Conservation (phyloP, 2,329 filamentous ascomycete species). For the Torrubiella hemipterigena region DNA sequence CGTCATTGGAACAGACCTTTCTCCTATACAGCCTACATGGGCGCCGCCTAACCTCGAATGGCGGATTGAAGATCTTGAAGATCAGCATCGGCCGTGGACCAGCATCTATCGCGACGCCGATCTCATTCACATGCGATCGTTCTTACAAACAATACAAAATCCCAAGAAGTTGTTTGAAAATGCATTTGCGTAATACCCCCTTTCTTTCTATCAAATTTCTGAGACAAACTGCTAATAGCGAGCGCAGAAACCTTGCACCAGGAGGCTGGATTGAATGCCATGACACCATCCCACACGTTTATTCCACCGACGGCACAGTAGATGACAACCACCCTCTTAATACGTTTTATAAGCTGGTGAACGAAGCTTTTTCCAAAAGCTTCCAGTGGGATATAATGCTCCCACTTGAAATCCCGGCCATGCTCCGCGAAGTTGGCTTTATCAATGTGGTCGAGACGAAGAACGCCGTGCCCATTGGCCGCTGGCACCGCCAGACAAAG, state of each 20-base stretch:
- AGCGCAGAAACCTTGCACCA: constrained; percentile 18
- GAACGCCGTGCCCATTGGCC: constrained; percentile 20
- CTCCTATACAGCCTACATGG: constrained; percentile 29
- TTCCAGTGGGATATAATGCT: constrained; percentile 24
- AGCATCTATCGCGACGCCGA: constrained; percentile 29
- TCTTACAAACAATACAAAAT: constrained; percentile 37
- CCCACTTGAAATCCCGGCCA: constrained; percentile 13
- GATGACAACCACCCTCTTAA: constrained; percentile 18
- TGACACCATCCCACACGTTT: constrained; percentile 19
- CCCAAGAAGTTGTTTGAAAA: constrained; percentile 36
- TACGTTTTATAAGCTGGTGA: constrained; percentile 18
- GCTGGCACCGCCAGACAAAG: constrained; percentile 22
- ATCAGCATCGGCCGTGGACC: constrained; percentile 21
- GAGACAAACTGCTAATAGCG: neutral
- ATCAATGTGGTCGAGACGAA: constrained; percentile 15
- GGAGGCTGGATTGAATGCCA: constrained; percentile 29
- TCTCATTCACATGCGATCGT: constrained; percentile 39
- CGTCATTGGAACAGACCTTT: constrained; percentile 32
- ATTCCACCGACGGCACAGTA: constrained; percentile 18
- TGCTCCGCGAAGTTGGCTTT: constrained; percentile 21
- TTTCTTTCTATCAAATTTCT: constrained; percentile 2
- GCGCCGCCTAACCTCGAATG: constrained; percentile 46
- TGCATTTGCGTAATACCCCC: constrained; percentile 24
- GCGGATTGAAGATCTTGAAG: constrained; percentile 26
- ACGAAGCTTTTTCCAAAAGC: constrained; percentile 16